Base-by-base conservation (phyloP, 495 filamentous ascomycete species). In the Neurospora sp. region DNA sequence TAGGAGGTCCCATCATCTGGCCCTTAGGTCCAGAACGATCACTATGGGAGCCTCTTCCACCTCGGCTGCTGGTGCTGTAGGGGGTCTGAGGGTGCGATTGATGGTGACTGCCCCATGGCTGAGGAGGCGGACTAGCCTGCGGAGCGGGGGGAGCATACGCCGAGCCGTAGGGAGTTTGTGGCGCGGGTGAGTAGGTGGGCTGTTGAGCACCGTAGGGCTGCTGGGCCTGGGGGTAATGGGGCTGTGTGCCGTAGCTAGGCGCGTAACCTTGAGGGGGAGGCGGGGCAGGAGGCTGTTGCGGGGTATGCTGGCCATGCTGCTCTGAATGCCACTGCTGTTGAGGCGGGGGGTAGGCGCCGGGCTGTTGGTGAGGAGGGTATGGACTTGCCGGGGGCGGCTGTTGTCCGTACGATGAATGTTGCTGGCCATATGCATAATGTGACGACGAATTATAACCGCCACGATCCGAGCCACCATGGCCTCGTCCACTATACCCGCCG, bases 1-100 rank as follows among this genome's bases (percentile, higher is more conserved):
- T 85, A 0, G 87, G 87, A 41, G 87, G 85, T 1, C 85, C 87
- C 85, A 90, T 87, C 71, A 89, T 78, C 61, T 85, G 82, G 18
- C 84, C 82, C 73, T 85, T 86, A 70, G 79, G 77, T 3, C 78
- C 81, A 35, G 80, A 78, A 70, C 86, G 85, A 31, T 84, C 83
- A 76, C 83, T 83, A 76, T 86, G 81, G 10, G 85, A 85, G 73
- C 85, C 84, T 69, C 89, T 82, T 39, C 86, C 81, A 70, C 86
- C 86, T 75, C 87, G 82, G 20, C 86, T 83, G 39, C 86, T 85
- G 77, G 84, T 82, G 35, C 84, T 85, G 74, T 84, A 83, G 27
- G 75, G 69, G 47, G 77, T 72, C 83, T 83, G 77, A 31, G 82
- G 69, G 79, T 83, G 76, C 78, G 85, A 73, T 78, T 83, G 81